phyloP scores from a whole-genome alignment of 1,284 basidiomycete species.

The Inonotus hispidus region DNA sequence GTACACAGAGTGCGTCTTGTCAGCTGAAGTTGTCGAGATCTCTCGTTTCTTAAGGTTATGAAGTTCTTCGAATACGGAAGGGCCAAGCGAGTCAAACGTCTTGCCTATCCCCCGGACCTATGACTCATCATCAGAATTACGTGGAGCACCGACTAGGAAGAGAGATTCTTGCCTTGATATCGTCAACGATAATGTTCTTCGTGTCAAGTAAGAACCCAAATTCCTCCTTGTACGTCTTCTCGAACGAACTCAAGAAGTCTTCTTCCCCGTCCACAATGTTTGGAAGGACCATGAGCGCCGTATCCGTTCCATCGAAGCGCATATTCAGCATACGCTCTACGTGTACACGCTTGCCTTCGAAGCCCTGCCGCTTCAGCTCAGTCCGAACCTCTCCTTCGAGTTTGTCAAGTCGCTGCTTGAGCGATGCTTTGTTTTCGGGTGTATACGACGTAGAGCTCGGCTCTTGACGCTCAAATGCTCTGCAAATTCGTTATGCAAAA shows the following conservation, averaged over 20 bases:
- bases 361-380: conserved; percentile 77
- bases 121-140: not conserved
- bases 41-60: conserved; percentile 39
- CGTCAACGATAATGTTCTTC: conserved; percentile 81
- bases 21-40: conserved; percentile 41
- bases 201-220: conserved; percentile 90
- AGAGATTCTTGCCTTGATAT: conserved; percentile 76
- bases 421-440: conserved; percentile 42
- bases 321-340: conserved; percentile 86
- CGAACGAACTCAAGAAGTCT: conserved; percentile 80
- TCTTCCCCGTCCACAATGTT: conserved; percentile 47
- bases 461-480: conserved; percentile 82
- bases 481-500: conserved; percentile 29
- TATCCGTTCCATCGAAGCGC: conserved; percentile 91
- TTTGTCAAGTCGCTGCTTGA: conserved; percentile 62
- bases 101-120: conserved; percentile 79
- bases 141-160: not conserved
- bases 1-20: conserved; percentile 62
- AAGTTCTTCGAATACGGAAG: conserved; percentile 76
- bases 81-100: conserved; percentile 80
- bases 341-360: conserved; percentile 61
- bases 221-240: conserved; percentile 69
- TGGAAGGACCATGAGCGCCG: conserved; percentile 82
- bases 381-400: conserved; percentile 56
- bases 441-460: conserved; percentile 77